Base-by-base conservation (phyloP, 78 protist species). In the Guillardia theta region DNA sequence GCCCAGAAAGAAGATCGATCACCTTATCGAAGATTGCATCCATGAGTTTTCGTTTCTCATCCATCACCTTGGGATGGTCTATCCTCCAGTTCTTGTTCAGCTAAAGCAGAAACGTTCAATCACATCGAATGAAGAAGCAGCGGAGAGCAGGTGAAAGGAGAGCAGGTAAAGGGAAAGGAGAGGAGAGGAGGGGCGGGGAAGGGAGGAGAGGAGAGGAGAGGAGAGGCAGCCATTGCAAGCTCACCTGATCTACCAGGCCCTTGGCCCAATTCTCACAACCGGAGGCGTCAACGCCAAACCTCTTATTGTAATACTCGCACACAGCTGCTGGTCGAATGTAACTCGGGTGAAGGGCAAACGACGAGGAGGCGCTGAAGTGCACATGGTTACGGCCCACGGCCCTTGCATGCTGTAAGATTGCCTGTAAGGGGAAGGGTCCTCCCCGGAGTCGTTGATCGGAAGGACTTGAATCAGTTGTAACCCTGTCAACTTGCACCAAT, bases 401-500 rank as follows among this genome's bases (percentile, higher is more conserved):
- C 21, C 39, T 27, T 24, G 6, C 39, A 30, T 30, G 70, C 2
- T 1, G 70, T 1, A 30, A 58, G 70, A 9, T 24, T 8, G 36
- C 83, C 88, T 41, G 53, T 87, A 87, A 19, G 92, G 92, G 4
- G 92, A 87, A 24, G 64, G 53, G 64, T 87, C 92, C 9, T 87
- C 53, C 46, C 92, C 92, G 10, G 92, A 87, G 92, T 87, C 92
- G 92, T 47, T 87, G 64, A 87, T 47, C 37, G 53, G 92, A 33
- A 44, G 92, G 33, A 78, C 24, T 43, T 70, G 83, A 24, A 70
- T 70, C 9, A 70, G 83, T 43, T 70, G 83, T 24, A 70, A 12
- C 83, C 83, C 41, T 6, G 83, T 70, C 41, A 36, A 36, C 36
- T 1, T 6, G 41, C 83, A 70, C 97, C 96, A 97, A 46, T 97